phyloP scores from a whole-genome alignment of 1,139 yeast genomes.

The Cylindricascospora bacillispora region DNA sequence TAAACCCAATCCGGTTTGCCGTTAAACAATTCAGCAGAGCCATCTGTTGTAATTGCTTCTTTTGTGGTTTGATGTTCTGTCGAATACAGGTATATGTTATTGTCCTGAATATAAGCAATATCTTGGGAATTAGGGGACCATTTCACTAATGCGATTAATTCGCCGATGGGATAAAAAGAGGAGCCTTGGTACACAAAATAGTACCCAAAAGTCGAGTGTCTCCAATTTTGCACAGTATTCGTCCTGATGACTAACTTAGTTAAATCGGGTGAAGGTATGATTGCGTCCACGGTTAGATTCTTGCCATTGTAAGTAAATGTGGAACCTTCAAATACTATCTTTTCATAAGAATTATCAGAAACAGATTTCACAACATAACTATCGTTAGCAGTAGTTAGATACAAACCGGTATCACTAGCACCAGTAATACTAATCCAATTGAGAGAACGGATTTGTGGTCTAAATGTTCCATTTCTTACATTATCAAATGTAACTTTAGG shows the following conservation, averaged over 20 bases:
- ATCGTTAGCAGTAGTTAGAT: conserved; percentile 22
- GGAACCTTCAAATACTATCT: conserved; percentile 38
- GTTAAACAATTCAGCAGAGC: conserved; percentile 60
- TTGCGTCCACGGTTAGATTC: conserved; percentile 37
- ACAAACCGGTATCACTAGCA: conserved; percentile 29
- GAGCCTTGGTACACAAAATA: conserved; percentile 46
- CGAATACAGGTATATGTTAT: conserved; percentile 48
- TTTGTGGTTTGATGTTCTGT: conserved; percentile 26
- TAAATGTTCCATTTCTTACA: conserved; percentile 39
- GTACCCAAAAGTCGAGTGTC: conserved; percentile 63
- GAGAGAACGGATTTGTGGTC: conserved; percentile 34
- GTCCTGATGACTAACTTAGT: conserved; percentile 41
- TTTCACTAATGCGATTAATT: conserved; percentile 38
- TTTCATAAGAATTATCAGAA: conserved; percentile 33
- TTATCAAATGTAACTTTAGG: conserved; percentile 27
- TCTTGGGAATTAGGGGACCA: conserved; percentile 70
- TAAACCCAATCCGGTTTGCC: conserved; percentile 98
- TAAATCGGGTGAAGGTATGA: conserved; percentile 56
- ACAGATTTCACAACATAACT: conserved; percentile 27
- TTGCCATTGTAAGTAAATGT: conserved; percentile 30
- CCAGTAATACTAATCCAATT: conserved; percentile 53
- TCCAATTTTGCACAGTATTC: conserved; percentile 56
- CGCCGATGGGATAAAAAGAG: conserved; percentile 24
- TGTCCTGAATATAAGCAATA: conserved; percentile 57
- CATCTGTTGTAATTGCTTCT: conserved; percentile 35